phyloP scores from a whole-genome alignment of 768 basidiomycete species.

The Saitozyma sp. region DNA sequence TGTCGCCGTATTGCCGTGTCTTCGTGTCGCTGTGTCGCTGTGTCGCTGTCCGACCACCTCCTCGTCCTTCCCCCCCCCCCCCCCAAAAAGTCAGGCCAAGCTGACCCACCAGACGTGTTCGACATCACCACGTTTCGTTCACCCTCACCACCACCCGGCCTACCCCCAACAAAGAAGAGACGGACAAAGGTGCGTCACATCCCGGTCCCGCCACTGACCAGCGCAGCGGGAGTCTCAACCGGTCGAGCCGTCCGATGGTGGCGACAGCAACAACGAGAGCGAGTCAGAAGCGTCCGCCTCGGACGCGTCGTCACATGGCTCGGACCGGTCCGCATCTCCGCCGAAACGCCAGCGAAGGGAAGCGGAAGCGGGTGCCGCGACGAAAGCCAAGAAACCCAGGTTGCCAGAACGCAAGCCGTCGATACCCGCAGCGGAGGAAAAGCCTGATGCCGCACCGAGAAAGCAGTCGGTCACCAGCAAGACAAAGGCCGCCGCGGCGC shows the following conservation, averaged over 20 bases:
- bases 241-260: not conserved
- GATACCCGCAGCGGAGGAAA: not conserved
- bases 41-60: too few relatives aligned
- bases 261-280: not conserved
- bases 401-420: not conserved
- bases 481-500: not conserved
- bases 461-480: slow-evolving; percentile 3
- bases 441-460: not conserved
- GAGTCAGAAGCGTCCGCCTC: slow-evolving; percentile 7
- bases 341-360: too few relatives aligned
- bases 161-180: slow-evolving; percentile 6
- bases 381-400: slow-evolving; percentile 1
- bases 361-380: not conserved
- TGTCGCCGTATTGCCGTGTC: too few relatives aligned
- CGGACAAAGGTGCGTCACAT: not conserved
- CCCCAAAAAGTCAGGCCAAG: not conserved
- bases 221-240: slow-evolving; percentile 3
- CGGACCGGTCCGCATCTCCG: not conserved
- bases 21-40: too few relatives aligned
- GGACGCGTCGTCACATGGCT: slow-evolving; percentile 2
- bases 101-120: slow-evolving; percentile 25
- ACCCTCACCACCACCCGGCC: slow-evolving; percentile 30
- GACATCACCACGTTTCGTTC: slow-evolving; percentile 34
- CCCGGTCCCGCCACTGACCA: not conserved
- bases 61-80: too few relatives aligned